These are phyloP conservation scores for Marchantia paleacea DNA, from an alignment of 225 moss, liverwort and hornwort genomes.

Conservation along the genomic window DNA sequence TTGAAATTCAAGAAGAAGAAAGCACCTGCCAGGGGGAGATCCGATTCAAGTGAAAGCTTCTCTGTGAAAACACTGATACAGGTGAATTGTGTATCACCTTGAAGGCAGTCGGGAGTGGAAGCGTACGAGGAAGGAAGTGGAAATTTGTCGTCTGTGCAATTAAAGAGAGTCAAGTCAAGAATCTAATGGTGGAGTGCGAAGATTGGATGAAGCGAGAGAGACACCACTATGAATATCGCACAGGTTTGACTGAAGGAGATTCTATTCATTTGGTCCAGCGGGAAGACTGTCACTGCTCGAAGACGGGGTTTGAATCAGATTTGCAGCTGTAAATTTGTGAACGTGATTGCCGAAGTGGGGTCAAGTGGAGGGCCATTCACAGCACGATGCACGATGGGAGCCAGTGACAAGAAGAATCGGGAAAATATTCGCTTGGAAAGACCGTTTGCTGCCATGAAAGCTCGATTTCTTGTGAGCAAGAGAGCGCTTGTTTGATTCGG, in stretches of 20 bases:
- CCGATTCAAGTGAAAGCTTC: neutral
- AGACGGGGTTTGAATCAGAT: neutral
- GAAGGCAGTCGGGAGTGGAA: neutral
- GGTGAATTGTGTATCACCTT: neutral
- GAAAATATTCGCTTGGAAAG: neutral
- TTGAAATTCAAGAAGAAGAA: neutral
- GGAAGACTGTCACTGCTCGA: neutral
- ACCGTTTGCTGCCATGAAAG: neutral
- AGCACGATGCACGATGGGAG: neutral
- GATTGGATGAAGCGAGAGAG: neutral
- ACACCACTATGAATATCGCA: neutral
- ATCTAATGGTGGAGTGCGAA: neutral
- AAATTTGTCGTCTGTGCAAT: neutral
- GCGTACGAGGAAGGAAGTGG: neutral
- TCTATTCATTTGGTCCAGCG: neutral
- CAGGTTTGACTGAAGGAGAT: neutral
- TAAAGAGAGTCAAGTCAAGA: neutral
- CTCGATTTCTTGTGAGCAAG: neutral
- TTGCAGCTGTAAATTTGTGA: neutral
- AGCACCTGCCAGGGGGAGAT: neutral
- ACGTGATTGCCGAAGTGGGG: neutral
- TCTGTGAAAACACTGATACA: neutral
- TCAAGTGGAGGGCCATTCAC: neutral
- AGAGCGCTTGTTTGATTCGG: neutral
- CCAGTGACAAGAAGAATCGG: conserved; percentile 3